Percentiles rank a stretch among this genome's conserved stretches.
phyloP scores from a whole-genome alignment of 2,329 filamentous ascomycete species.

The Colletotrichum abscissum region DNA sequence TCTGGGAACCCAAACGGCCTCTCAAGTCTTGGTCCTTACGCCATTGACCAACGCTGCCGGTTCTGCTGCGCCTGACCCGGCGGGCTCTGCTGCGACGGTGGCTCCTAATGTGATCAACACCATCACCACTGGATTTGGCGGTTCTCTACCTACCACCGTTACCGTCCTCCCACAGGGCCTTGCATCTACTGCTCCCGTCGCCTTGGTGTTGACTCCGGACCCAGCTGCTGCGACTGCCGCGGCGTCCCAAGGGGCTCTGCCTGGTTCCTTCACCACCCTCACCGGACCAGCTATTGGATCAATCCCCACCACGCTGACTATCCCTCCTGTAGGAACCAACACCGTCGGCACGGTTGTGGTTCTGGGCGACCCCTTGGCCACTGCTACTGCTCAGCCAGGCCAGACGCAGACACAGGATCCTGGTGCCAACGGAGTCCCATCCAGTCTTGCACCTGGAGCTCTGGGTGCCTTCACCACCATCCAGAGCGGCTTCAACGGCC shows the following conservation, averaged over 20 bases:
- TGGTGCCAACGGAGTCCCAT: background rate
- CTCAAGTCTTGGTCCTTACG: slow-evolving; percentile 15
- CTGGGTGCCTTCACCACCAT: slow-evolving; percentile 15
- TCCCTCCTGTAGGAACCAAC: slow-evolving; percentile 7
- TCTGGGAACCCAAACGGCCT: background rate
- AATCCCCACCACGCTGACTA: slow-evolving; percentile 13
- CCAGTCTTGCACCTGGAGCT: background rate
- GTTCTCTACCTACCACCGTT: background rate
- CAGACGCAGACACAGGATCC: slow-evolving; percentile 10
- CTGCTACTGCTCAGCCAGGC: background rate
- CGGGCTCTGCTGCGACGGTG: background rate
- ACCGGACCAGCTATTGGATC: background rate
- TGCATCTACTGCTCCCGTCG: background rate
- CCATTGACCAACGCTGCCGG: background rate
- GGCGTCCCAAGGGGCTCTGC: background rate
- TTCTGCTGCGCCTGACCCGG: background rate
- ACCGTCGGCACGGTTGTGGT: slow-evolving; percentile 13
- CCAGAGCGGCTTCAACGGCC: slow-evolving; percentile 20
- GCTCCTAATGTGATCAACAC: background rate
- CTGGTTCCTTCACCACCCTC: slow-evolving; percentile 21
- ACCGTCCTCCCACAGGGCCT: background rate
- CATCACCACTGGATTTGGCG: slow-evolving; percentile 7
- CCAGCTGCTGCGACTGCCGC: background rate
- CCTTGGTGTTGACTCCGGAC: slow-evolving; percentile 19
- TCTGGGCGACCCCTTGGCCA: background rate